Base-by-base conservation (phyloP, 768 basidiomycete species). In the Trametes punicea region DNA sequence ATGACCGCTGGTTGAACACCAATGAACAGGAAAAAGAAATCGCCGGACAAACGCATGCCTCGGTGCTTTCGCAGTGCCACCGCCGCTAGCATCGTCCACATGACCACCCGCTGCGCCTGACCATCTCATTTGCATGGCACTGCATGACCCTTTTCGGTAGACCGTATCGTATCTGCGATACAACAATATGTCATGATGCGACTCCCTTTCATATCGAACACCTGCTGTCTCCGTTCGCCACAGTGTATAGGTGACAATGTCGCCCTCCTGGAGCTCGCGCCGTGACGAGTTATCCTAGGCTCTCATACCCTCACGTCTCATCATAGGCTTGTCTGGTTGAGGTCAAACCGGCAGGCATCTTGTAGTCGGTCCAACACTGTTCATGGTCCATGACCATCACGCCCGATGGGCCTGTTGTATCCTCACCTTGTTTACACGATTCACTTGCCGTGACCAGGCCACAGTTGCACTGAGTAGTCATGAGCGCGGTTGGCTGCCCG, bases 321-420 rank as follows among this genome's bases (percentile, higher is more conserved):
- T 50, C 38, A 50, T 50, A 50, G 34, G 13, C 36, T 38, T 27
- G 36, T 26, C 9, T 38, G 25, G 49, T 25, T 9, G 49, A 47
- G 30, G 46, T 47, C 46, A 47, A 21, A 6, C 46, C 45, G 45
- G 38, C 47, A 49, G 47, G 49, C 49, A 50, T 26, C 25, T 36
- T n/a, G n/a, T n/a, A n/a, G n/a, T n/a, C n/a, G n/a, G n/a, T n/a
- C n/a, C n/a, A n/a, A n/a, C n/a, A n/a, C n/a, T n/a, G n/a, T n/a
- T n/a, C n/a, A n/a, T n/a, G n/a, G n/a, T n/a, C n/a, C n/a, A n/a
- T n/a, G n/a, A n/a, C n/a, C n/a, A n/a, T n/a, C n/a, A n/a, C 31
- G 31, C 31, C 31, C 31, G 31, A 6, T 31, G n/a, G n/a, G n/a
- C n/a, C n/a, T n/a, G n/a, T n/a, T n/a, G n/a, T n/a, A n/a, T n/a